These are phyloP conservation scores for Ascobolus immersus DNA, from an alignment of 495 filamentous ascomycete genomes.

Conservation along the genomic window DNA sequence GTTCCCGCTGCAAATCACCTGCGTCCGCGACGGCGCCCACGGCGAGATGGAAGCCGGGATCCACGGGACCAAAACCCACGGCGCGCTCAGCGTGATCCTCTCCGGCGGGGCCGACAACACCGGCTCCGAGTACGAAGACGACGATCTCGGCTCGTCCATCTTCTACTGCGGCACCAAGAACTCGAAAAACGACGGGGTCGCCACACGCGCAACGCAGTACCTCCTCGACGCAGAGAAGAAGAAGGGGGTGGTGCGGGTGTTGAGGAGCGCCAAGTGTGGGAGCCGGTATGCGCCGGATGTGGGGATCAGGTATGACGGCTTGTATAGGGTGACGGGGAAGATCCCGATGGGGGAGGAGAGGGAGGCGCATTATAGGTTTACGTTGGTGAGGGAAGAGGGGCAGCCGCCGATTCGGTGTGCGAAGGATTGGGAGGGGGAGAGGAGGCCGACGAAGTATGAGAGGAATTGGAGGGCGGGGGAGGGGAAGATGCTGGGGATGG, in stretches of 20 bases:
- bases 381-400: too few species aligned
- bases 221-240: slow-evolving; percentile 17
- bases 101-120: too few species aligned
- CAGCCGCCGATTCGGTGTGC: too few species aligned
- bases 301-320: slow-evolving; percentile 31
- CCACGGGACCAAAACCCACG: slow-evolving; percentile 23
- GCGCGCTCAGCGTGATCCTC: slow-evolving; percentile 11
- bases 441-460: too few species aligned
- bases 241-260: slow-evolving; percentile 21
- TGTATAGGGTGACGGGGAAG: too few species aligned
- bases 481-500: too few species aligned
- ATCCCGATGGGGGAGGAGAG: too few species aligned
- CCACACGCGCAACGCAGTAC: slow-evolving; percentile 17
- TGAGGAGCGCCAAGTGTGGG: slow-evolving; percentile 20
- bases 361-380: too few species aligned
- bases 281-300: slow-evolving; percentile 20
- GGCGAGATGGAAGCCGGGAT: slow-evolving; percentile 23
- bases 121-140: slow-evolving; percentile 6
- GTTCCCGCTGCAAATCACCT: slow-evolving; percentile 29
- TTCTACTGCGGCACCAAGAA: slow-evolving; percentile 28
- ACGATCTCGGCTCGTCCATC: slow-evolving; percentile 13
- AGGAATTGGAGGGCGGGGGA: too few species aligned
- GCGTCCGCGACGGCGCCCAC: slow-evolving; percentile 31
- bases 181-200: too few species aligned
- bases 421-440: too few species aligned